Base-by-base conservation (phyloP, 768 basidiomycete genomes). In the Coprinopsis sp. region DNA sequence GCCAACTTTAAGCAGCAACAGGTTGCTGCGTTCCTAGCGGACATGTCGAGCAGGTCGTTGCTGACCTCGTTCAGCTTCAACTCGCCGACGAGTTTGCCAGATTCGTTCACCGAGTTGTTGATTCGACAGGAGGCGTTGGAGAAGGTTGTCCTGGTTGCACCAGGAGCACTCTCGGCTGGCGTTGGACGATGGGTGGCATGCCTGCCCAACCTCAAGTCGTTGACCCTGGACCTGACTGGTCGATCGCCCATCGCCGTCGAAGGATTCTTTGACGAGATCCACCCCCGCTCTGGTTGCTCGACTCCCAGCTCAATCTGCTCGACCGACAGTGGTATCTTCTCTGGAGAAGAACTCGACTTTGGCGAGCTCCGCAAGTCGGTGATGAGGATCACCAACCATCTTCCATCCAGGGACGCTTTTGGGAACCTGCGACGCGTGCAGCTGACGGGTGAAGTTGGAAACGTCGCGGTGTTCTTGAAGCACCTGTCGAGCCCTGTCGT, bases 301-400 rank as follows among this genome's bases (percentile, higher is more conserved):
- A 84, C 86, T 11, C 87, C 87, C 5, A 79, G 73, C 51, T 85
- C 84, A 10, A 73, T 79, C 12, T 73, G 68, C 21, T 81, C 84
- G 42, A 82, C 75, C 33, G 87, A 89, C 62, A 87, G 83, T 54
- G 84, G 86, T 33, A 78, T 88, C 50, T 87, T 85, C 68, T 87
- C 85, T 44, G 78, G 74, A 41, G 85, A 87, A 51, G 87, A 89
- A 52, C 66, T 82, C 49, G 87, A 90, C 61, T 87, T 88, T 54
- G 77, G 82, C 31, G 81, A 84, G 49, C 78, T 84, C 47, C 81
- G 82, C 55, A 87, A 83, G 64, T 82, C 84, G 21, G 72, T 76
- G 18, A 71, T 83, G 54, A 76, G 77, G 49, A 65, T 87, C 51
- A 82, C 81, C 4, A 79, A 76, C 21, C 82, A 84, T 58, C 64